phyloP scores from a whole-genome alignment of 148 eudicot genomes.

The Cornus controversa region DNA sequence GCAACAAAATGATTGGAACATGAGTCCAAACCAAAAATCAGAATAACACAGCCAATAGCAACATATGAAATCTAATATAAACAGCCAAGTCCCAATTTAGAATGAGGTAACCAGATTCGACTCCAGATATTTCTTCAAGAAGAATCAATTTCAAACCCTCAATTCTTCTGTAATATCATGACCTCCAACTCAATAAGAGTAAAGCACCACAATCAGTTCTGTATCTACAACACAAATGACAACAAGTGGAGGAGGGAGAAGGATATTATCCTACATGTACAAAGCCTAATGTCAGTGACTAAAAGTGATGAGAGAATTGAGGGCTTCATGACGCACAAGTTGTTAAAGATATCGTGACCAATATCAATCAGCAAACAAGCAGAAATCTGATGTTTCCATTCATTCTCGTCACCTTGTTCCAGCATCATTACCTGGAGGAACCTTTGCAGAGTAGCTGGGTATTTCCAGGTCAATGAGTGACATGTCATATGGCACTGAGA shows the following conservation, averaged over 20 bases:
- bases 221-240: conserved; percentile 1
- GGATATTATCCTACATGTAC: conserved; percentile 16
- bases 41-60: not conserved
- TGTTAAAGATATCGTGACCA: not conserved
- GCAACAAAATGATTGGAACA: too few relatives aligned
- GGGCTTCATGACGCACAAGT: not conserved
- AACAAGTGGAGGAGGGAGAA: not conserved
- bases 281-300: conserved; percentile 16
- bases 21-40: too few relatives aligned
- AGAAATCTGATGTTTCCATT: not conserved
- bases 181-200: not conserved
- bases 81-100: not conserved
- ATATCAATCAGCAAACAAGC: not conserved
- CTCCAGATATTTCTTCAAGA: not conserved
- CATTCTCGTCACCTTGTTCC: conserved; percentile 45
- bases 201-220: not conserved
- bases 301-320: not conserved
- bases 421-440: conserved; percentile 52
- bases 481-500: conserved; percentile 60
- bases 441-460: conserved; percentile 49
- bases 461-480: conserved; percentile 78
- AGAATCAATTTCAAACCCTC: not conserved
- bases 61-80: not conserved
- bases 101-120: not conserved
- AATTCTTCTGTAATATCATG: not conserved